Evolutionary conservation across 23 red algal species (phyloP), one percentile per base, ranked within the genome.

Genomic region (Gracilaria domingensis): DNA sequence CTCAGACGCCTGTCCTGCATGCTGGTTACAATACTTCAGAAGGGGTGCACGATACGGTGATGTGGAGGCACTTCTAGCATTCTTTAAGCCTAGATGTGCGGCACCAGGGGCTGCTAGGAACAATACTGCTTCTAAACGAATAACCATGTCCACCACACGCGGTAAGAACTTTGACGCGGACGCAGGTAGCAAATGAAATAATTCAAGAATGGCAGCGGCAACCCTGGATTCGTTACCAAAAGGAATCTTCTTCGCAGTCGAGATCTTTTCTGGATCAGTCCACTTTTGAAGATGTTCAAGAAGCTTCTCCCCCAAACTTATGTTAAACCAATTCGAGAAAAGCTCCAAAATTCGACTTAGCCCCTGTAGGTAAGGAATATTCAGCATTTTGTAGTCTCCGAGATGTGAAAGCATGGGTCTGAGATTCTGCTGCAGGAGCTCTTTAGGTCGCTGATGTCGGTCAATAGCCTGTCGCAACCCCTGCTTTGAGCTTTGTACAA

Each of bases 321-420:
- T 73, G 61, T 99, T 99, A 67, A 99, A 99, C 97, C 97, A 99
- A 48, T 90, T 61, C 25, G 90, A 96, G 26, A 99, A 93, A 8
- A 96, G 79, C 40, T 96, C 93, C 29, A 99, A 75, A 34, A 99
- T 94, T 79, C 94, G 62, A 55, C 91, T 83, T 42, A 99, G 50
- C 4, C 93, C 91, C 32, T 84, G 71, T 39, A 96, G 30, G 66
- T 96, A 99, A 23, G 84, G 79, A 50, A 96, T 86, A 12, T 80
- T 92, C 44, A 99, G 80, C 83, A 74, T 94, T 45, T 93, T 91
- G 64, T 92, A 94, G 62, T 99, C 97, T 16, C 71, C 84, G 28
- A 99, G 88, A 55, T 88, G 86, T 9, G 54, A 47, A n/a, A 99
- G 85, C 33, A 99, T 92, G n/a, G 97, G 91, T 54, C 93, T 87